A percentile compares a stretch with the other conserved stretches of the same genome.
Evolutionary conservation across 805 yeast genomes (phyloP).

Genomic region (Candida boleticola): DNA sequence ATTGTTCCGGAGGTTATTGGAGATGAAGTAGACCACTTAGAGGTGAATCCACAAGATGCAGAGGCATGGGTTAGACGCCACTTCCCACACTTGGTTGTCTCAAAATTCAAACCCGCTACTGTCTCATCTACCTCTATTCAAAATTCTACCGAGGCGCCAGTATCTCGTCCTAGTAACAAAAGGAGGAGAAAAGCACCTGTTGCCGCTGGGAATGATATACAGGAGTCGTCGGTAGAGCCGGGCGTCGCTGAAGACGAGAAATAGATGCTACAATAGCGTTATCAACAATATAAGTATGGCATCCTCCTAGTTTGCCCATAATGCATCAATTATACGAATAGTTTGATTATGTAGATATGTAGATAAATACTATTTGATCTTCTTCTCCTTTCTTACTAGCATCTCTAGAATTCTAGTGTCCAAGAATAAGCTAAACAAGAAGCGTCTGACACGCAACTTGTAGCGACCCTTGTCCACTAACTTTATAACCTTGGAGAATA

Average conservation of each 20-base stretch:
- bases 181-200: not conserved
- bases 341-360: no score
- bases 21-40: constrained; percentile 35
- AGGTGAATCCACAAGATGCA: constrained; percentile 38
- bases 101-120: constrained; percentile 32
- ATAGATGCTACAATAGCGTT: no score
- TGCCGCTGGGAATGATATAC: not conserved
- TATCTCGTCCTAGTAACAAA: not conserved
- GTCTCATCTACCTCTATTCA: constrained; percentile 1
- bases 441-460: constrained; percentile 60
- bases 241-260: not conserved
- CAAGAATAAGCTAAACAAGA: constrained; percentile 60
- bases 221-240: not conserved
- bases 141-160: not conserved
- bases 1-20: constrained; percentile 33
- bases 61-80: constrained; percentile 40
- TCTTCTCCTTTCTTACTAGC: constrained; percentile 46
- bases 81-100: constrained; percentile 30
- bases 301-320: no score
- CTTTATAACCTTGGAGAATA: constrained; percentile 52
- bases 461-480: constrained; percentile 57
- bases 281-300: no score
- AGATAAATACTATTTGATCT: no score
- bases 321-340: no score
- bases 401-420: constrained; percentile 52